Evolutionary conservation across 208 protist genomes (phyloP).

Genomic region (Trypanosoma lewisi): DNA sequence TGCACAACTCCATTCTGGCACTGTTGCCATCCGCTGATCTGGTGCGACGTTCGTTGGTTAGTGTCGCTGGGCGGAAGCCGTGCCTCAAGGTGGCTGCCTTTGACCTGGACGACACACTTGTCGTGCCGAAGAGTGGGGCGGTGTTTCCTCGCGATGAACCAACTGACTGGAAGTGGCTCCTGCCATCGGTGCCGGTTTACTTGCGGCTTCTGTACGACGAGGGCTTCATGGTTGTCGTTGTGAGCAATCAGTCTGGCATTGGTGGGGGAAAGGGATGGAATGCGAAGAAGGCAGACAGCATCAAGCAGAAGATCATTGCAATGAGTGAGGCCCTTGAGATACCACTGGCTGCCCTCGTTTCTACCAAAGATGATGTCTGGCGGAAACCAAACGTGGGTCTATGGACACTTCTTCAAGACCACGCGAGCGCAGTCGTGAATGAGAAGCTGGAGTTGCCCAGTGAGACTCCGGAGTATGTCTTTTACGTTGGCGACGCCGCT

Average conservation of each 20-base stretch:
- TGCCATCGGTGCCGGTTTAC: conserved; percentile 34
- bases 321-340: conserved; percentile 41
- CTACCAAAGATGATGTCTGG: conserved; percentile 69
- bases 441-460: not conserved
- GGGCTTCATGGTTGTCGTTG: conserved; percentile 84
- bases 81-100: conserved; percentile 62
- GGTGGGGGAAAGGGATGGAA: conserved; percentile 55
- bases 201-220: conserved; percentile 49
- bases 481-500: conserved; percentile 94
- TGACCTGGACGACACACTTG: conserved; percentile 78
- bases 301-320: conserved; percentile 49
- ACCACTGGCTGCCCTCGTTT: conserved; percentile 74
- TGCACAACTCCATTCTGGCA: conserved; percentile 26
- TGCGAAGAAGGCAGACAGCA: conserved; percentile 44
- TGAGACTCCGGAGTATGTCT: conserved; percentile 26
- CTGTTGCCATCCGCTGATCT: conserved; percentile 17
- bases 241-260: conserved; percentile 93
- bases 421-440: conserved; percentile 29
- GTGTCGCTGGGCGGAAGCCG: not conserved
- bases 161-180: conserved; percentile 65
- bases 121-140: conserved; percentile 49
- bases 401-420: conserved; percentile 77
- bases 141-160: conserved; percentile 64
- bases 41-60: conserved; percentile 9
- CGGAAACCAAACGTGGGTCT: conserved; percentile 88